phyloP scores from a whole-genome alignment of 176 grass and related monocot species.

The Musa beccarii region DNA sequence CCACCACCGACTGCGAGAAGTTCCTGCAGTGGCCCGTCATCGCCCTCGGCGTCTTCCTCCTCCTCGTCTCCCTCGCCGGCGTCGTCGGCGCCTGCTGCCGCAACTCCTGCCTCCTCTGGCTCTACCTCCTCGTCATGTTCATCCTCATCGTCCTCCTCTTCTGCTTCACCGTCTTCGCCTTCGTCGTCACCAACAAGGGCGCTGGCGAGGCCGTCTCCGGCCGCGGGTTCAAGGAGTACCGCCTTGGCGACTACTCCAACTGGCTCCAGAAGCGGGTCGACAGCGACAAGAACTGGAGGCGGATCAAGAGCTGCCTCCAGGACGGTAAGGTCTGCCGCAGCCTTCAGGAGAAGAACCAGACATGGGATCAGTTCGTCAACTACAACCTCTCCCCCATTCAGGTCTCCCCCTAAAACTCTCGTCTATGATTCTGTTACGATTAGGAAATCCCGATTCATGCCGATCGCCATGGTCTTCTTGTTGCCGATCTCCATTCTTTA shows the following conservation, averaged over 20 bases:
- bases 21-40: constrained; percentile 6
- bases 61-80: constrained; percentile 2
- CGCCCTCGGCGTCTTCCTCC: constrained; percentile 2
- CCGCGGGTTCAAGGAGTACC: constrained; percentile 7
- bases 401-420: not conserved
- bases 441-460: not conserved
- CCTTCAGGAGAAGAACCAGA: constrained; percentile 1
- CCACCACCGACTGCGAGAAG: constrained; percentile 9
- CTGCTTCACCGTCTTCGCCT: constrained; percentile 10
- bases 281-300: not conserved
- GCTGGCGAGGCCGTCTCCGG: not conserved
- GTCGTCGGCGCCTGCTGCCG: constrained; percentile 5
- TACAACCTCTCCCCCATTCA: constrained; percentile 4
- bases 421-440: not conserved
- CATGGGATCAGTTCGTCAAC: not conserved
- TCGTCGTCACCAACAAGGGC: constrained; percentile 8
- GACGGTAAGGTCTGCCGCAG: constrained; percentile 9
- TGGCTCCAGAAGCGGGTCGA: constrained; percentile 10
- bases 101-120: not conserved
- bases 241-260: constrained; percentile 6
- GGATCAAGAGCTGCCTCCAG: not conserved
- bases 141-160: constrained; percentile 8
- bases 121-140: constrained; percentile 5
- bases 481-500: no score
- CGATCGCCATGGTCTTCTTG: no score